Base-by-base conservation (phyloP, 78 protist species). In the Tieghemostelium lacteum region DNA sequence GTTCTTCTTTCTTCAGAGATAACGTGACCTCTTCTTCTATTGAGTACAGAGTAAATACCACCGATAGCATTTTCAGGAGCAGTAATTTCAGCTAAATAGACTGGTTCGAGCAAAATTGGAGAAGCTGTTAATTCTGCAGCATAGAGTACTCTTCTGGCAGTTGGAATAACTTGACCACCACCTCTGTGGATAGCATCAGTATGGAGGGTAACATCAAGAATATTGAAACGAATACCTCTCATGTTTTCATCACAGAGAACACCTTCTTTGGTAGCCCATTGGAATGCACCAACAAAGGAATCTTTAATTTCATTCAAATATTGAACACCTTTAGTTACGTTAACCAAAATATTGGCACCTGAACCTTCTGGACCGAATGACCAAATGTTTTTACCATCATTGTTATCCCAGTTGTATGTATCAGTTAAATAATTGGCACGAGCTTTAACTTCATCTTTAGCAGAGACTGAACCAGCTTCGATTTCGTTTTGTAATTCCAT, bases 171-270 rank as follows among this genome's bases (percentile, higher is more conserved):
- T 87, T 97, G 98, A 37, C 93, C 96, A 19, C 92, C 95, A 36
- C 99, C 99, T 26, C 99, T 95, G 93, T 98, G 99, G 72, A 98
- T 95, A 42, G 99, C 92, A 67, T 99, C 99, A 2, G 99, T 93
- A 94, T 94, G 98, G 29, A 98, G 92, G 6, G 86, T 70, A 37
- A 96, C 99, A 62, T 98, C 99, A 24, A 6, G 6, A 36, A 99
- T 2, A 94, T 96, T 37, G 92, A 97, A 87, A 60, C 97, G 73
- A 64, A 96, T 58, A 40, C 98, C 99, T 49, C 99, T 96, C 86
- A 98, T n/a, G 62, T 63, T 73, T 94, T 99, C 99, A 62, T 95
- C 98, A 93, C 99, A 97, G 20, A 98, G 78, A 2, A 88, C 98
- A 57, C 99, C 99, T 71, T 96, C 95, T 65, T 67, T 52, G 85